A percentile compares a stretch with the other conserved stretches of the same genome.
Conservation (phyloP, 2,329 filamentous ascomycete genomes). For the Epichloe amarillans region DNA sequence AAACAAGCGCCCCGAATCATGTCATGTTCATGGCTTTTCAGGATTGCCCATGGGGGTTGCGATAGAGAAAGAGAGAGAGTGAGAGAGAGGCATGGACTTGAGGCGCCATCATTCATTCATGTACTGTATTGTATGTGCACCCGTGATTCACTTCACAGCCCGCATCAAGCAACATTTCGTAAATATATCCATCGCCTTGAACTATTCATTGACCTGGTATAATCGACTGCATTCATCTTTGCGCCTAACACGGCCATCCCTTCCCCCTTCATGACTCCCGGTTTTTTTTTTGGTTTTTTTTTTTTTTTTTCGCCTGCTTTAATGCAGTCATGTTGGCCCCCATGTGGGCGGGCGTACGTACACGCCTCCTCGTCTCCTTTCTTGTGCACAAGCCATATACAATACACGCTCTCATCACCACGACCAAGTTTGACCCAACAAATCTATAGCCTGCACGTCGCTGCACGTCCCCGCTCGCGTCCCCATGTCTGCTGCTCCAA, state of each 20-base stretch:
- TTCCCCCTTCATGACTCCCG: not conserved
- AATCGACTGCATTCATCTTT: not conserved
- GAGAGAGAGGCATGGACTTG: no score
- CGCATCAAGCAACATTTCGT: not conserved
- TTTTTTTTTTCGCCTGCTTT: not conserved
- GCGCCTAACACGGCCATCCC: not conserved
- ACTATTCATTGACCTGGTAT: constrained; percentile 1
- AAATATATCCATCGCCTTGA: not conserved
- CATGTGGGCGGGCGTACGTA: not conserved
- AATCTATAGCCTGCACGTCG: not conserved
- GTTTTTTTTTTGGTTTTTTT: no score
- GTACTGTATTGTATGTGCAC: no score
- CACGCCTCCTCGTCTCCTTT: not conserved
- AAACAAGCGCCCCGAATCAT: no score
- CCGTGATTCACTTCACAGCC: no score
- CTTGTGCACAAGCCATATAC: not conserved
- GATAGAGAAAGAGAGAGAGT: no score
- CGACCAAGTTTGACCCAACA: not conserved
- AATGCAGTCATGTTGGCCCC: not conserved
- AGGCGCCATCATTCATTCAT: no score
- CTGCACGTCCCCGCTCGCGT: no score
- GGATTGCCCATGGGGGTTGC: no score
- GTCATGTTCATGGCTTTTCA: no score
- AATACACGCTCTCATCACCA: not conserved
- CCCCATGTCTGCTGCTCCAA: no score